Conservation (phyloP, 179 eudicot species). For the Amaranthus tricolor region DNA sequence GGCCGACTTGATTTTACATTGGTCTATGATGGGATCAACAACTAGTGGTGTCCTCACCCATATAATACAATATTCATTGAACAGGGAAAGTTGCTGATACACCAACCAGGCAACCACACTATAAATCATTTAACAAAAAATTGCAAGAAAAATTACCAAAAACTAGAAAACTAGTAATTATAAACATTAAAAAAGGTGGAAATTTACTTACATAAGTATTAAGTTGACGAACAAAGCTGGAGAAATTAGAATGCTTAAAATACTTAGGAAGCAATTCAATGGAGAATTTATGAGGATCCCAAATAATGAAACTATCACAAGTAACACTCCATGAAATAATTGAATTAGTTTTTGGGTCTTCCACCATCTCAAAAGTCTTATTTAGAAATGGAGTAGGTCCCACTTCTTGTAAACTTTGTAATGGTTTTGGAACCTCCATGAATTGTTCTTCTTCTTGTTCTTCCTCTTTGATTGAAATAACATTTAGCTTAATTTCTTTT, state of each 20-base stretch:
- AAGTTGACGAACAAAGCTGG: conserved; percentile 82
- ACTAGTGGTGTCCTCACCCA: too few relatives aligned
- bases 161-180: neutral
- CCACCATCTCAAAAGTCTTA: conserved; percentile 79
- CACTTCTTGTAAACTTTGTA: conserved; percentile 45
- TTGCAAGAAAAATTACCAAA: neutral
- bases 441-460: conserved; percentile 9
- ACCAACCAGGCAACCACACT: too few relatives aligned
- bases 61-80: too few relatives aligned
- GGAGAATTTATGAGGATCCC: conserved; percentile 63
- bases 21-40: too few relatives aligned
- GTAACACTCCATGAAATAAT: conserved; percentile 62
- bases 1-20: too few relatives aligned
- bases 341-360: conserved; percentile 48
- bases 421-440: conserved; percentile 34
- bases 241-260: conserved; percentile 80
- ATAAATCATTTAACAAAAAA: neutral
- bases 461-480: neutral
- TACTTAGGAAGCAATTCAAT: conserved; percentile 48
- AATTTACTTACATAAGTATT: conserved; percentile 64
- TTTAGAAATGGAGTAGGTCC: conserved; percentile 76
- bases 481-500: neutral
- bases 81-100: too few relatives aligned
- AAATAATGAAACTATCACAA: conserved; percentile 52
- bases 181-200: neutral